A percentile compares a stretch with the other conserved stretches of the same genome.
Evolutionary conservation across 2,329 filamentous ascomycete species (phyloP).

Genomic region (Raffaelea arxii): DNA sequence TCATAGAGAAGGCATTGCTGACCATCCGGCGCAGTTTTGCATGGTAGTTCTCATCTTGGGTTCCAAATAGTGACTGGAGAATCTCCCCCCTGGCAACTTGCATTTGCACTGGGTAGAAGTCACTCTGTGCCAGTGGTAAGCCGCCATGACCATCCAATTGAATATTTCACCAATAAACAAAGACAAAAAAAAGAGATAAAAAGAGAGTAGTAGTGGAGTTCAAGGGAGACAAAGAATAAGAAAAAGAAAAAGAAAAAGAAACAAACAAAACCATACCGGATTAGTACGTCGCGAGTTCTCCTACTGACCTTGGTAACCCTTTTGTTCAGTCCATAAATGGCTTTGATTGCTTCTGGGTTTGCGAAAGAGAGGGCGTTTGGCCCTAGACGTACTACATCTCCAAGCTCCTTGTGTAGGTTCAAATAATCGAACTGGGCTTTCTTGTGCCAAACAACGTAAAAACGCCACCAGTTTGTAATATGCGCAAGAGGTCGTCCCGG

Average conservation of each 20-base stretch:
- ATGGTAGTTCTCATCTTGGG: constrained; percentile 6
- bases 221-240: background rate
- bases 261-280: background rate
- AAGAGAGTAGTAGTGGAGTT: too few relatives aligned
- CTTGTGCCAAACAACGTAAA: background rate
- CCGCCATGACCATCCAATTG: too few relatives aligned
- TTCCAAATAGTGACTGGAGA: constrained; percentile 6
- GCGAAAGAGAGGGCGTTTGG: background rate
- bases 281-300: background rate
- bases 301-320: background rate
- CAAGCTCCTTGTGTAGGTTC: background rate
- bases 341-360: background rate
- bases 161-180: too few relatives aligned
- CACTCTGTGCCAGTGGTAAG: too few relatives aligned
- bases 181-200: too few relatives aligned
- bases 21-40: constrained; percentile 10
- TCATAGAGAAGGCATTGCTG: constrained; percentile 23
- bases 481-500: background rate
- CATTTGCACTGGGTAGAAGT: constrained; percentile 7
- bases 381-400: background rate
- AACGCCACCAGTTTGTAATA: background rate
- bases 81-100: constrained; percentile 3
- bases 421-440: background rate
- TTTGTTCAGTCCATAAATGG: background rate
- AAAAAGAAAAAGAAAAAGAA: background rate